phyloP scores from a whole-genome alignment of 805 yeast genomes.

The Starmerella stigmatis region DNA sequence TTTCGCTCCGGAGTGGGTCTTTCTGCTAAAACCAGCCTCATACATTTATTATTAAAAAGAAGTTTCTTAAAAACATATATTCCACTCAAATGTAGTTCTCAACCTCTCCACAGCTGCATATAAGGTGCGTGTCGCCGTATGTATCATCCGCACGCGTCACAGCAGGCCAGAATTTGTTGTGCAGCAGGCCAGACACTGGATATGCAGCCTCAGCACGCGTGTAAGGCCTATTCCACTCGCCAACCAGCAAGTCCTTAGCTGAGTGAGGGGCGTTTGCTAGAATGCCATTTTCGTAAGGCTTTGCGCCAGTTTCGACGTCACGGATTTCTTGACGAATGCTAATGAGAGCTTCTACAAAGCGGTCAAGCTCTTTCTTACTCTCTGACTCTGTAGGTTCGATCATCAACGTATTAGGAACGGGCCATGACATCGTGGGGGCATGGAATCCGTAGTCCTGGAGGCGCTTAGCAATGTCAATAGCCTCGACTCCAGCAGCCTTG shows the following conservation, averaged over 20 bases:
- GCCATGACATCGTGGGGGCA: conserved; percentile 98
- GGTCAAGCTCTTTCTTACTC: conserved; percentile 73
- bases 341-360: conserved; percentile 81
- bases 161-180: conserved; percentile 87
- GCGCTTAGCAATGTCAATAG: conserved; percentile 93
- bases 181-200: conserved; percentile 66
- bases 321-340: conserved; percentile 74
- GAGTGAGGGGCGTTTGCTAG: conserved; percentile 91
- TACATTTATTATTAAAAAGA: conserved; percentile 8
- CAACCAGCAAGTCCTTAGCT: conserved; percentile 57
- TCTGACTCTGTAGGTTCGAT: conserved; percentile 97
- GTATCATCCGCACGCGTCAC: conserved; percentile 90
- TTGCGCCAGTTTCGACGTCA: conserved; percentile 53
- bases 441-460: conserved; percentile 97
- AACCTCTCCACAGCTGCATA: conserved; percentile 68
- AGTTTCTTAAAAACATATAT: background rate
- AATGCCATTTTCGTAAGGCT: conserved; percentile 48
- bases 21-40: conserved; percentile 23
- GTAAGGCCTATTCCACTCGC: conserved; percentile 84
- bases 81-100: conserved; percentile 19
- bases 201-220: conserved; percentile 88
- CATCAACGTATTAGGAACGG: conserved; percentile 95
- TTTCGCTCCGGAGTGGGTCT: conserved; percentile 9
- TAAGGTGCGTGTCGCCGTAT: conserved; percentile 81
- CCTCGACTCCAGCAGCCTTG: conserved; percentile 73